Base-by-base conservation (phyloP, 345 rosid species). In the Aethionema arabicum region DNA sequence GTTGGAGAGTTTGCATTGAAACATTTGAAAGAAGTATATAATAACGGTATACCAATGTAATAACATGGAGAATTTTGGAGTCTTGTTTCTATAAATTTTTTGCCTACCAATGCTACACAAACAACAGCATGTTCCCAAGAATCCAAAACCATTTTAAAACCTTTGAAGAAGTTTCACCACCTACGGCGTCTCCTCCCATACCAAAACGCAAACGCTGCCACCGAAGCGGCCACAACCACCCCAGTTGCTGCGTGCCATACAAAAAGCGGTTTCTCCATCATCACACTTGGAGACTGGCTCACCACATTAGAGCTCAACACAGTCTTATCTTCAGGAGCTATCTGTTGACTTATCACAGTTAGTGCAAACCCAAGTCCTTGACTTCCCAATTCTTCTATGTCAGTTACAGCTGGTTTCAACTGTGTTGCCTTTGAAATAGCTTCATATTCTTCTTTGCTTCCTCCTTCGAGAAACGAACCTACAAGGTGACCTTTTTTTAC, bases 401-500 rank as follows among this genome's bases (percentile, higher is more conserved):
- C 91, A 12, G 73, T 76, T 3, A 85, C 52, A 5, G 57, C 85
- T 8, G 92, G 92, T 76, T 79, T 78, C 41, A 84, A 59, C 73
- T 73, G 65, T 2, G 99, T 84, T n/a, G 86, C 83, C 60, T 72
- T 79, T 5, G 97, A 90, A 67, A 87, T 72, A 3, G 86, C 92
- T 70, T 90, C 95, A 6, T 87, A 90, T 45, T 93, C 99, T 77
- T 90, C 92, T 76, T 87, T 86, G 11, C 79, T 80, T 42, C 99
- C 97, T 56, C 97, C 99, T 77, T 90, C 99, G 4, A 93, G 87
- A 80, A 93, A 93, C 6, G 96, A 82, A 5, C 99, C 99, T 16
- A 83, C 87, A 2, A 93, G 87, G 37, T 72, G 85, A 47, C 96
- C 95, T 52, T 84, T 83, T 72, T 61, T 87, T 32, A 90, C 69